Evolutionary conservation across 1,284 basidiomycete genomes (phyloP), one percentile per base, ranked within the genome.

Genomic region (Cutaneotrichosporon sp.): DNA sequence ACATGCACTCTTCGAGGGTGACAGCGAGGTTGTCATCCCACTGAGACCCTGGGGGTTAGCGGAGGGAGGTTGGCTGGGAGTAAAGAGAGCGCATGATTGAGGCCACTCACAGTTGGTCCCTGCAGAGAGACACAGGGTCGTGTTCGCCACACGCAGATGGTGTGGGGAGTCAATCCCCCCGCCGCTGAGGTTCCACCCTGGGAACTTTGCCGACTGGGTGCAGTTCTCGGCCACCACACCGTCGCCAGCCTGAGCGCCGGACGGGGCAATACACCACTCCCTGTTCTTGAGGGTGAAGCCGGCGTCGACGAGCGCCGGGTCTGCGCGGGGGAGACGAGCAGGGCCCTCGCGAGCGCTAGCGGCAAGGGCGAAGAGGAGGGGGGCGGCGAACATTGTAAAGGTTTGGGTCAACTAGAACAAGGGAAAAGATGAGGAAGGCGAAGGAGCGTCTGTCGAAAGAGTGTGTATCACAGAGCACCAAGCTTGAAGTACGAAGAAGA

Each of bases 71-170:
- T 3, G 22, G 49, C 5, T 9, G 26, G 49, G 11, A 49, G 47
- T 8, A 26, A 11, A 11, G 21, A 22, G 21, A 50, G 49, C 26
- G 26, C 26, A 26, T 26, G 26, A 26, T 14, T 13, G 49, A 14
- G 18, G 18, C 5, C 31, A 53, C 51, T 32, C 51, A 53, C 51
- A 31, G 18, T 53, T 18, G 10, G 51, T 53, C 8, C 51, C 51
- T 4, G 51, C 51, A 13, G 51, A 53, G 31, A 53, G 30, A 31
- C 51, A 53, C 13, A 53, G 18, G 9, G 5, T 21, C 13, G 51
- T 53, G 30, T 53, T 53, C 26, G 51, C 51, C 8, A 53, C 51
- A 16, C 31, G 51, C 14, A 53, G 30, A 16, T 53, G 51, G 31
- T 53, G 26, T 7, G 51, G 8, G 31, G 4, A 7, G 51, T 32